These are phyloP conservation scores for Lipomyces orientalis DNA, from an alignment of 805 yeast species.

Conservation along the genomic window DNA sequence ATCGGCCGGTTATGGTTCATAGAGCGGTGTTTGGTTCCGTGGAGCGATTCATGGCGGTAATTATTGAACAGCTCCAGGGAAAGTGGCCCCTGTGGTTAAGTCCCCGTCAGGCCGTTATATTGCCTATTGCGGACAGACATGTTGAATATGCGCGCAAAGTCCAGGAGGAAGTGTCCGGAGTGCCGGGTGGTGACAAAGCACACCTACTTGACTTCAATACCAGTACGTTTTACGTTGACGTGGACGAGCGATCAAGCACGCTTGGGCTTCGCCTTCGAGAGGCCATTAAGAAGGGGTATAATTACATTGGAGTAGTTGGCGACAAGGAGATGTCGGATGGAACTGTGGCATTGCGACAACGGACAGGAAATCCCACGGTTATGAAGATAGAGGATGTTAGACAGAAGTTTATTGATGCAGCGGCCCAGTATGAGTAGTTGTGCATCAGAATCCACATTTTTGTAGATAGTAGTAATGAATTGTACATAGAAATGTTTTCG, in stretches of 20 bases:
- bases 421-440: conserved; percentile 13
- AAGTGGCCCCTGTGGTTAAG: conserved; percentile 98
- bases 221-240: conserved; percentile 71
- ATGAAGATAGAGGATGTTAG: conserved; percentile 20
- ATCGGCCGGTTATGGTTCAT: conserved; percentile 91
- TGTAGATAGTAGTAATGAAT: background rate
- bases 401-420: conserved; percentile 13
- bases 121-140: conserved; percentile 71
- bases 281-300: conserved; percentile 74
- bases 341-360: conserved; percentile 66
- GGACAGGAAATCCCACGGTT: conserved; percentile 51
- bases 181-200: conserved; percentile 42
- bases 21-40: conserved; percentile 95
- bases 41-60: conserved; percentile 88
- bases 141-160: conserved; percentile 61
- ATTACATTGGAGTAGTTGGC: conserved; percentile 83
- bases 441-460: background rate
- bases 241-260: conserved; percentile 76
- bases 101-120: conserved; percentile 84
- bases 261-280: conserved; percentile 82
- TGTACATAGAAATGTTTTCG: background rate
- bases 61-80: conserved; percentile 88
- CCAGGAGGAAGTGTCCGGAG: conserved; percentile 50
- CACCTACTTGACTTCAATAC: conserved; percentile 62
- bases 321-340: conserved; percentile 73